Percentiles rank a stretch among this genome's conserved stretches.
Conservation (phyloP, 2,329 filamentous ascomycete genomes). For the Hypoxylon sp. region DNA sequence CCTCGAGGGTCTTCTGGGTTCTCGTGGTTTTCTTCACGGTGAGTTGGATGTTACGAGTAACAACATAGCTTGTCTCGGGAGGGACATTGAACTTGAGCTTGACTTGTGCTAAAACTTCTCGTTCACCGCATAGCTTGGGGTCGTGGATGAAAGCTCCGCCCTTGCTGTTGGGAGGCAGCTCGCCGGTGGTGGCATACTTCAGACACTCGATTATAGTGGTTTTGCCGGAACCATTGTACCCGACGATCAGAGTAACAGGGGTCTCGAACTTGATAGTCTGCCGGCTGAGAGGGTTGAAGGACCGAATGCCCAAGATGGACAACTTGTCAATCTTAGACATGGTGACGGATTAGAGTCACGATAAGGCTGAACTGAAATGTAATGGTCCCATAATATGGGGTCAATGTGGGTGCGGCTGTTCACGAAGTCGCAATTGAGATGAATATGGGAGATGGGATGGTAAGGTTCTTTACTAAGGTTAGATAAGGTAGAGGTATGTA, state of each 20-base stretch:
- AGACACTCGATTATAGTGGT: slow-evolving; percentile 99
- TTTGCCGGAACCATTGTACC: slow-evolving; percentile 97
- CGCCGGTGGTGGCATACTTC: slow-evolving; percentile 96
- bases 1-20: slow-evolving; percentile 87
- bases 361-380: slow-evolving; percentile 19
- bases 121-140: slow-evolving; percentile 90
- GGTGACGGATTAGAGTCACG: slow-evolving; percentile 43
- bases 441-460: neutral
- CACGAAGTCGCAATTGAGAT: slow-evolving; percentile 11
- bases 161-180: slow-evolving; percentile 91
- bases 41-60: slow-evolving; percentile 86
- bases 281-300: slow-evolving; percentile 81
- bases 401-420: neutral
- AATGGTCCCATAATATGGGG: slow-evolving; percentile 32
- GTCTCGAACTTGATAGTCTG: slow-evolving; percentile 91
- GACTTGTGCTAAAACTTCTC: slow-evolving; percentile 91
- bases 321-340: slow-evolving; percentile 92
- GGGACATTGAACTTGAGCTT: slow-evolving; percentile 89
- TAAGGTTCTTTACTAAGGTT: slow-evolving; percentile 3
- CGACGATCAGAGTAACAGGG: slow-evolving; percentile 95
- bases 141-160: slow-evolving; percentile 97
- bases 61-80: slow-evolving; percentile 83
- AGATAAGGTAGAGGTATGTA: neutral
- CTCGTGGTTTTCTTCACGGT: slow-evolving; percentile 86
- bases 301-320: slow-evolving; percentile 85